phyloP scores from a whole-genome alignment of 495 filamentous ascomycete genomes.

The Aspergillus steynii region DNA sequence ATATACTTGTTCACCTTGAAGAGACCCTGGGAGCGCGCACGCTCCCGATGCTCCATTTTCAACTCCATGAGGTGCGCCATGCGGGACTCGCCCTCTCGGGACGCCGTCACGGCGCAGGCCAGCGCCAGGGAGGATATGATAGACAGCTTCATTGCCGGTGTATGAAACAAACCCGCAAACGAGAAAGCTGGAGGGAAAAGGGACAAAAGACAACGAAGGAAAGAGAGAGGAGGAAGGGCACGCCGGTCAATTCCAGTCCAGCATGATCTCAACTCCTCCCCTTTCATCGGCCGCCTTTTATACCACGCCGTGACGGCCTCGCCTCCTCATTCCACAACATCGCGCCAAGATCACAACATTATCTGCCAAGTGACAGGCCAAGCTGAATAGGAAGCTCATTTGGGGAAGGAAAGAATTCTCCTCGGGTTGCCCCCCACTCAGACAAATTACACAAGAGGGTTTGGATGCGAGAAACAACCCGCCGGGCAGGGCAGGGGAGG shows the following conservation, averaged over 20 bases:
- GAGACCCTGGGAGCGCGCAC: constrained; percentile 15
- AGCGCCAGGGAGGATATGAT: constrained; percentile 14
- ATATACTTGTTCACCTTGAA: constrained; percentile 19
- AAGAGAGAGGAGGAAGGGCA: background rate
- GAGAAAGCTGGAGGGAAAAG: background rate
- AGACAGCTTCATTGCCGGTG: constrained; percentile 17
- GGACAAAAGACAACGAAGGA: background rate
- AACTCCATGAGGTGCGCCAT: constrained; percentile 21
- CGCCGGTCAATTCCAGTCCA: background rate
- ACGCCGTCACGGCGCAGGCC: constrained; percentile 12
- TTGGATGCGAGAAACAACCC: background rate
- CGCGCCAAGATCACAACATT: background rate
- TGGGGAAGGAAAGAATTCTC: background rate
- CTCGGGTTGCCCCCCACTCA: background rate
- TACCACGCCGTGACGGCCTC: background rate
- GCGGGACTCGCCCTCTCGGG: constrained; percentile 6
- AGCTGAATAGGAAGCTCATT: background rate
- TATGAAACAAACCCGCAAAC: background rate
- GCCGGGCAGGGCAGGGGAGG: background rate
- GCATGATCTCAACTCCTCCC: background rate
- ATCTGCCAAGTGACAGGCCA: background rate
- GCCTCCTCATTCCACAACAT: background rate
- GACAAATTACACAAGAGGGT: background rate
- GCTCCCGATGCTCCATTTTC: constrained; percentile 17
- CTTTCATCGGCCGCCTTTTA: background rate